Evolutionary conservation across 805 yeast species (phyloP), one percentile per base, ranked within the genome.

Genomic region (Clavispora santaluciae): DNA sequence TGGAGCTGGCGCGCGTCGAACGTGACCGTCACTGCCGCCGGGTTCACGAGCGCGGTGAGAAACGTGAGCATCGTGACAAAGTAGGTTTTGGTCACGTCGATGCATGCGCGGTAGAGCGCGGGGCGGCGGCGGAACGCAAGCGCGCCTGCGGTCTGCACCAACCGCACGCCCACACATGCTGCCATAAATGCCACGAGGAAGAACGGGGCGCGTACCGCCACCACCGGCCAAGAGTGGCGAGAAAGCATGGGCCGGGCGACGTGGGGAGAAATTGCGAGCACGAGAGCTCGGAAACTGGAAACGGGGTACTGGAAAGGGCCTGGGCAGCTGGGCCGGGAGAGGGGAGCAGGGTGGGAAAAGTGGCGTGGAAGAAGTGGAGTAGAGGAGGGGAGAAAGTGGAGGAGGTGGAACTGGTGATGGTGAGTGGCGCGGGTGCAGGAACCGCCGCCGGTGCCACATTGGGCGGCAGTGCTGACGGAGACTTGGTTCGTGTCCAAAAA

Each of bases 61-160:
- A 77, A 70, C 0, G 77, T 66, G 33, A 85, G 59, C 29, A 83
- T 53, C 7, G 72, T 63, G 18, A 86, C 65, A 51, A 85, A 86
- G 21, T 72, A 70, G 24, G 62, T 64, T 58, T 84, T 85, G 11
- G 89, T 79, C 25, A 64, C 57, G 44, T 76, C 70, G 30, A 82
- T 52, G 43, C 73, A 50, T 3, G 66, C 66, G 44, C 75, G 75
- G 26, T 62, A 53, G 35, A 61, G 56, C 20, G 50, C 51, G 1
- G 68, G 59, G 33, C 65, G 58, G n/a, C 50, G 50, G 10, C 45
- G 31, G 29, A 70, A 64, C 7, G 70, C 12, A 1, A 56, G 6
- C 8, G 54, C 45, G 7, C 76, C 70, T 1, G 73, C 35, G 2
- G 57, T 35, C 53, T 83, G 88, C 5, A 77, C 62, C 15, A 57